These are phyloP conservation scores for Hemisphaericaspora xylanilytica DNA, from an alignment of 1,139 yeast genomes.

Conservation along the genomic window DNA sequence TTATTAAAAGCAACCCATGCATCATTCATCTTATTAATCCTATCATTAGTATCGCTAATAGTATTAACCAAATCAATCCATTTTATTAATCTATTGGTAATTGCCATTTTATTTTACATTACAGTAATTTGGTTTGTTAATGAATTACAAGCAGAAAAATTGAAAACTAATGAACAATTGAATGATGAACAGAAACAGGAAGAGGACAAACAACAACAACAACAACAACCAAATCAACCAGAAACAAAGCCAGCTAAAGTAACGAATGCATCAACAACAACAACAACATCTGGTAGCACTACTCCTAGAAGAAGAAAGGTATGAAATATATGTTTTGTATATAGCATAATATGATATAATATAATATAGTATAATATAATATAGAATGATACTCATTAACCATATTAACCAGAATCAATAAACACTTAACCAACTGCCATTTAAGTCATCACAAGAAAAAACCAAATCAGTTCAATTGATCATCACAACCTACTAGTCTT, in stretches of 20 bases:
- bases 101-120: slow-evolving; percentile 72
- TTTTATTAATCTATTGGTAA: slow-evolving; percentile 66
- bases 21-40: slow-evolving; percentile 30
- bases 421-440: too few species aligned
- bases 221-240: too few species aligned
- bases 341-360: too few species aligned
- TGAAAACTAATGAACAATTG: slow-evolving; percentile 22
- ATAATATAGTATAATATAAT: too few species aligned
- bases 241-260: too few species aligned
- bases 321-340: slow-evolving; percentile 2
- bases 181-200: slow-evolving; percentile 10
- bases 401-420: too few species aligned
- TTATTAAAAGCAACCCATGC: slow-evolving; percentile 61
- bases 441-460: too few species aligned
- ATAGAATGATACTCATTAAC: too few species aligned
- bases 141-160: slow-evolving; percentile 60
- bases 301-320: slow-evolving; percentile 13
- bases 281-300: slow-evolving; percentile 2
- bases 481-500: too few species aligned
- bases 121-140: slow-evolving; percentile 83
- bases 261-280: too few species aligned
- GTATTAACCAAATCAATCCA: slow-evolving; percentile 70
- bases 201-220: too few species aligned
- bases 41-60: slow-evolving; percentile 56
- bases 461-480: too few species aligned